phyloP scores from a whole-genome alignment of 2,329 filamentous ascomycete species.

The Diaporthe ilicicola region DNA sequence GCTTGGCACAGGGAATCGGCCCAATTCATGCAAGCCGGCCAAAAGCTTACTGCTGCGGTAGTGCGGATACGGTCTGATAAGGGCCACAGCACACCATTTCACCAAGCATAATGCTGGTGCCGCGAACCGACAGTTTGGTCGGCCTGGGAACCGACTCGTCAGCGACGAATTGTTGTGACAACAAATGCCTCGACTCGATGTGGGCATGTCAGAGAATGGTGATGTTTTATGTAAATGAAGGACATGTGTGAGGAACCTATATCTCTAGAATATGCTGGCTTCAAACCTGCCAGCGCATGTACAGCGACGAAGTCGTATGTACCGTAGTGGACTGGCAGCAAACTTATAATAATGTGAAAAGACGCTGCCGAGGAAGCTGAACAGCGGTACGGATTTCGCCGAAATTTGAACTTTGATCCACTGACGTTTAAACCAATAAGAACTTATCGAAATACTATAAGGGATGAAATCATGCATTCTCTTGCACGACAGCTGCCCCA shows the following conservation, averaged over 20 bases:
- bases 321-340: neutral
- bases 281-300: neutral
- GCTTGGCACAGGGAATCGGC: constrained; percentile 12
- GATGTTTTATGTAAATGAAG: neutral
- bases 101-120: constrained; percentile 17
- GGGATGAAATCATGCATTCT: neutral
- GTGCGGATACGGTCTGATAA: neutral
- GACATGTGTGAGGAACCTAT: too few species aligned
- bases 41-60: neutral
- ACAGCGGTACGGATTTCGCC: neutral
- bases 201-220: neutral
- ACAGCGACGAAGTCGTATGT: neutral
- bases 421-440: neutral
- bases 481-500: too few species aligned
- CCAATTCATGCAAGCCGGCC: constrained; percentile 10
- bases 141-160: constrained; percentile 17
- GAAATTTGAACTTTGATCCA: neutral
- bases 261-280: neutral
- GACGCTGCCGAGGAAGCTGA: neutral
- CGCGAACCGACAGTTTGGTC: constrained; percentile 6
- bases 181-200: neutral
- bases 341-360: neutral
- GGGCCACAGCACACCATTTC: neutral
- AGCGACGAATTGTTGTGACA: constrained; percentile 12
- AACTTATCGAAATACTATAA: neutral